These are phyloP conservation scores for Apiotrichum mycotoxinovorans DNA, from an alignment of 1,284 basidiomycete species.

Conservation along the genomic window DNA sequence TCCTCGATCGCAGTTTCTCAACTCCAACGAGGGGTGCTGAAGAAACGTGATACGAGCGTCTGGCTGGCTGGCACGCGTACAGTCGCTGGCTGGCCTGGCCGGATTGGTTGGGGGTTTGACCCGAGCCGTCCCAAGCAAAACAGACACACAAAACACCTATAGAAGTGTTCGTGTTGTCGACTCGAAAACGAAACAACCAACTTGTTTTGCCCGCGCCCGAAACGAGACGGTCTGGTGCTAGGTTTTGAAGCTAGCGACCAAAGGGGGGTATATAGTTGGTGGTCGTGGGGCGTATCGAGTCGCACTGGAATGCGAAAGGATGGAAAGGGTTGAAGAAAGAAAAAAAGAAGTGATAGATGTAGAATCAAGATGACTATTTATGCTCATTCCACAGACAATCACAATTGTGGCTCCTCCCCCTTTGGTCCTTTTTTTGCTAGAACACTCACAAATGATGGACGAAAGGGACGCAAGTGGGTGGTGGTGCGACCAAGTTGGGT, in stretches of 20 bases:
- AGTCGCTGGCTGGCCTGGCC: background rate
- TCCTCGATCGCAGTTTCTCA: too few relatives aligned
- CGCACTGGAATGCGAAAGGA: constrained; percentile 3
- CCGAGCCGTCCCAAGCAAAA: background rate
- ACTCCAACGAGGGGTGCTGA: too few relatives aligned
- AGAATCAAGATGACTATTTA: constrained; percentile 4
- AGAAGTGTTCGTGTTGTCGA: background rate
- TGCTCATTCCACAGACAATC: background rate
- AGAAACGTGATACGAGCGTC: too few relatives aligned
- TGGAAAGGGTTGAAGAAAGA: constrained; percentile 1
- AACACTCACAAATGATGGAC: too few relatives aligned
- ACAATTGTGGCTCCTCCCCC: too few relatives aligned
- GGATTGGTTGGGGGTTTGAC: background rate
- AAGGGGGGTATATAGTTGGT: background rate
- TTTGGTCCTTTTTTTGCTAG: too few relatives aligned
- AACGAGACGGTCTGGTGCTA: too few relatives aligned
- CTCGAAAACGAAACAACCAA: background rate
- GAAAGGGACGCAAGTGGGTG: too few relatives aligned
- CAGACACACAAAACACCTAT: background rate
- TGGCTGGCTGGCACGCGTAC: too few relatives aligned
- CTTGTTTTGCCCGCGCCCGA: too few relatives aligned
- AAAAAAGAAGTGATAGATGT: background rate
- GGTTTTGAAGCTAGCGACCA: too few relatives aligned
- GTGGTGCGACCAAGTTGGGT: too few relatives aligned
- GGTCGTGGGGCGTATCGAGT: background rate